Base-by-base conservation (phyloP, 139 green algal species). In the Zygnema cylindricum region DNA sequence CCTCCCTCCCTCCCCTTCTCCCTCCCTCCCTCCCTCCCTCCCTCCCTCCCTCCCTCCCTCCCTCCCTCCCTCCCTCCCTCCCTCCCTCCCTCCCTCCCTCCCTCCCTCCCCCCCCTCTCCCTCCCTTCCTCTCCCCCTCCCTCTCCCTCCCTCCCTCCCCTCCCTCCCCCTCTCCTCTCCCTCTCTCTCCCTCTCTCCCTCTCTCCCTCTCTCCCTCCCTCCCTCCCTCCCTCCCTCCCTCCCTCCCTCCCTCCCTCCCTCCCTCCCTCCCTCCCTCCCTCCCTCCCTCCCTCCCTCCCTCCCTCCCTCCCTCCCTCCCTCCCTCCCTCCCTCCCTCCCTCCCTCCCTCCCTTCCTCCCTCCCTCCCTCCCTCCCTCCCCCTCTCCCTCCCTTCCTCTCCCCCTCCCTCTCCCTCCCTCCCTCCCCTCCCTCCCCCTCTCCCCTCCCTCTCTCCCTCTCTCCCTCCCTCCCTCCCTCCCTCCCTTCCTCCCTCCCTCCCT, bases 391-490 rank as follows among this genome's bases (percentile, higher is more conserved):
- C 76, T 25, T 16, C 55, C n/a, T 30, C 22, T 23, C 76, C 0
- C 23, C 23, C 76, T 1, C 76, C 76, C 2, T 2, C 76, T 35
- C 76, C 76, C 33, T 76, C 36, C n/a, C 33, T 33, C 25, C 33
- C 33, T 84, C 7, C 1, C 22, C 11, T 71, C 77, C 33, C 77
- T 84, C 30, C n/a, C 75, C n/a, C 55, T 82, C n/a, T 71, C 75
- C 75, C n/a, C 30, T 38, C 16, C 75, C 75, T 38, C 16, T 30
- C n/a, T 40, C 76, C 38, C 41, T 21, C 38, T 25, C 41, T 38
- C 32, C 36, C 36, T 21, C 36, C 42, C 40, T 84, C 38, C 40
- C 3, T 69, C 78, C 78, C 41, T 30, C 23, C 78, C 33, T 69
- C 32, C 39, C 39, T 83, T 83, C 32, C 35, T 16, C 78, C 78